Conservation (phyloP, 164 flowering plant species). For the Nymphaea colorata region DNA sequence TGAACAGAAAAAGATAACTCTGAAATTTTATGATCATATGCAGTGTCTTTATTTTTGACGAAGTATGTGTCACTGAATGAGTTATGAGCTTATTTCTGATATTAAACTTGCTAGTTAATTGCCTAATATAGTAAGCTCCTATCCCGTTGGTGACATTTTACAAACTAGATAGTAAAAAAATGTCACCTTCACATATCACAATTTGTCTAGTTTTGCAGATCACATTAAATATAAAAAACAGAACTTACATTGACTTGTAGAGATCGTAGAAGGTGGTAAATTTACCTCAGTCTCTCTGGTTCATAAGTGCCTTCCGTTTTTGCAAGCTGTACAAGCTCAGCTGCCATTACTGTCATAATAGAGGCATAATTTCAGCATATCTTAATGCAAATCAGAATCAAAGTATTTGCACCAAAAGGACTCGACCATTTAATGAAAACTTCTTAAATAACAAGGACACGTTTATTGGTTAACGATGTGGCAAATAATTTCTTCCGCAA, state of each 20-base stretch:
- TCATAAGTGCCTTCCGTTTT: constrained; percentile 47
- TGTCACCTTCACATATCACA: neutral
- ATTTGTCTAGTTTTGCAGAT: too few species aligned
- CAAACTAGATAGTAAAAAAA: neutral
- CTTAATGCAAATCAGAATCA: neutral
- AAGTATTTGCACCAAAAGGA: too few species aligned
- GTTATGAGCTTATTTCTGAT: too few species aligned
- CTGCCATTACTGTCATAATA: constrained; percentile 80
- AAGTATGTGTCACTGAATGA: too few species aligned
- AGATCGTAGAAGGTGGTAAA: neutral
- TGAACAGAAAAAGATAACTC: too few species aligned
- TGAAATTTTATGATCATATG: too few species aligned
- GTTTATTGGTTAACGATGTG: too few species aligned
- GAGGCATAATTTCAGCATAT: neutral
- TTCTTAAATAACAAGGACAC: too few species aligned
- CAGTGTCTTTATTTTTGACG: too few species aligned
- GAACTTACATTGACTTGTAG: neutral
- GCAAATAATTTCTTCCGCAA: too few species aligned
- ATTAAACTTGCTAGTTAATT: too few species aligned
- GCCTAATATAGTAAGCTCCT: too few species aligned
- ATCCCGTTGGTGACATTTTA: neutral
- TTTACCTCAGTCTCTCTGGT: constrained; percentile 77
- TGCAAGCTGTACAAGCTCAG: constrained; percentile 79
- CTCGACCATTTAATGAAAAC: neutral
- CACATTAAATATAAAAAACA: neutral